Evolutionary conservation across 176 grass and related monocot species (phyloP).

Genomic region (Luzula sylvatica): DNA sequence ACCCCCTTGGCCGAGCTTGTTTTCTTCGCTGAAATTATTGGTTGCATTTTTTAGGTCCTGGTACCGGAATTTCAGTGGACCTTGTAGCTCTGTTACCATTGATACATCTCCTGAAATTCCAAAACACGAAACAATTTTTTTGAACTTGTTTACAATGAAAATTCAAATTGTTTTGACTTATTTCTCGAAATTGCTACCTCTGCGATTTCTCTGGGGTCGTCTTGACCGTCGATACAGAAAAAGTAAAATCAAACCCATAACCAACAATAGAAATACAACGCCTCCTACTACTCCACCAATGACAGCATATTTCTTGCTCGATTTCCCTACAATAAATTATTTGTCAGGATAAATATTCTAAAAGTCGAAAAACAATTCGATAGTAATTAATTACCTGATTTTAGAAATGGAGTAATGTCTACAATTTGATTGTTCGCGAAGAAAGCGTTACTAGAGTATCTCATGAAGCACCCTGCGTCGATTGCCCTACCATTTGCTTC

Average conservation of each 20-base stretch:
- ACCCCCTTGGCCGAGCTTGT: constrained; percentile 69
- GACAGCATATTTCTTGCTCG: constrained; percentile 33
- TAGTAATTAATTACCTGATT: constrained; percentile 40
- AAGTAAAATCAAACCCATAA: constrained; percentile 32
- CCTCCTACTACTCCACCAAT: constrained; percentile 52
- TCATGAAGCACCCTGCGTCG: constrained; percentile 80
- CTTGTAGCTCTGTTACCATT: constrained; percentile 57
- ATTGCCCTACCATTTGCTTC: constrained; percentile 43
- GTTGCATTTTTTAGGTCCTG: constrained; percentile 61
- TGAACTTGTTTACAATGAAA: background rate
- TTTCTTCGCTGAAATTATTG: constrained; percentile 58
- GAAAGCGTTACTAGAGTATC: constrained; percentile 56
- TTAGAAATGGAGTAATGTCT: constrained; percentile 42
- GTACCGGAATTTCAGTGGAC: constrained; percentile 52
- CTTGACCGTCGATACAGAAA: constrained; percentile 31
- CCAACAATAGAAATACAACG: constrained; percentile 34
- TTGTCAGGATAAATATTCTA: background rate
- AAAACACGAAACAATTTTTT: background rate
- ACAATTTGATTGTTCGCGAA: constrained; percentile 54
- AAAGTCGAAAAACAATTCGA: background rate
- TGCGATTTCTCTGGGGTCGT: constrained; percentile 18
- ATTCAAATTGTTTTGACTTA: background rate
- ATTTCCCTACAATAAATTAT: constrained; percentile 33
- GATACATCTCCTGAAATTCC: constrained; percentile 45
- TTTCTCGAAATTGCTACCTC: constrained; percentile 41